A percentile compares a stretch with the other conserved stretches of the same genome.
phyloP scores from a whole-genome alignment of 768 basidiomycete species.

The Leccinum barrowsii region DNA sequence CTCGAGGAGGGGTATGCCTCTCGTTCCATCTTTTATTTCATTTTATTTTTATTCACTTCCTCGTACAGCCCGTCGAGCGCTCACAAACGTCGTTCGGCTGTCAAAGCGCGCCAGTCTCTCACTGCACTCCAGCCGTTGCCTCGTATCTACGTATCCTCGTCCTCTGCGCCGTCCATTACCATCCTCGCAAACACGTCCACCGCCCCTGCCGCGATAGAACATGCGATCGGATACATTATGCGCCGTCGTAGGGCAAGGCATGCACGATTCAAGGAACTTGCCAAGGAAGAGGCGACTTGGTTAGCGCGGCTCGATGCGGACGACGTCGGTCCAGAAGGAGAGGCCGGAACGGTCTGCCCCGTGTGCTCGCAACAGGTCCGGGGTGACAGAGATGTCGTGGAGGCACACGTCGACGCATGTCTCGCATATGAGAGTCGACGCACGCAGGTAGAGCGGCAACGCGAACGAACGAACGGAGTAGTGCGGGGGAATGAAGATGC shows the following conservation, averaged over 20 bases:
- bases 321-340: slow-evolving; percentile 33
- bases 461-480: slow-evolving; percentile 24
- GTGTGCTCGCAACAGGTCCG: slow-evolving; percentile 56
- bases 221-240: slow-evolving; percentile 60
- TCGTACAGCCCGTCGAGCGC: slow-evolving; percentile 19
- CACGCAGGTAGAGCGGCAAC: slow-evolving; percentile 33
- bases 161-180: slow-evolving; percentile 13
- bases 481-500: slow-evolving; percentile 30
- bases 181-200: slow-evolving; percentile 19
- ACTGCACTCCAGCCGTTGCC: slow-evolving; percentile 22
- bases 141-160: slow-evolving; percentile 23
- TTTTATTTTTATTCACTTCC: slow-evolving; percentile 17
- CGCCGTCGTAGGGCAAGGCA: slow-evolving; percentile 68
- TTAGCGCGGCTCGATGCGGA: slow-evolving; percentile 15
- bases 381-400: slow-evolving; percentile 70
- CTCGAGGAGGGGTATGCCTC: slow-evolving; percentile 51
- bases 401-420: slow-evolving; percentile 82
- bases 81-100: slow-evolving; percentile 40
- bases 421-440: slow-evolving; percentile 51
- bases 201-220: slow-evolving; percentile 37
- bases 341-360: slow-evolving; percentile 58
- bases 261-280: slow-evolving; percentile 61
- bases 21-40: not conserved
- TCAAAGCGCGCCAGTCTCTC: slow-evolving; percentile 41
- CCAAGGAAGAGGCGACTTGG: slow-evolving; percentile 53